Conservation (phyloP, 257 asterid genomes). For the Solanum corneliomulleri region DNA sequence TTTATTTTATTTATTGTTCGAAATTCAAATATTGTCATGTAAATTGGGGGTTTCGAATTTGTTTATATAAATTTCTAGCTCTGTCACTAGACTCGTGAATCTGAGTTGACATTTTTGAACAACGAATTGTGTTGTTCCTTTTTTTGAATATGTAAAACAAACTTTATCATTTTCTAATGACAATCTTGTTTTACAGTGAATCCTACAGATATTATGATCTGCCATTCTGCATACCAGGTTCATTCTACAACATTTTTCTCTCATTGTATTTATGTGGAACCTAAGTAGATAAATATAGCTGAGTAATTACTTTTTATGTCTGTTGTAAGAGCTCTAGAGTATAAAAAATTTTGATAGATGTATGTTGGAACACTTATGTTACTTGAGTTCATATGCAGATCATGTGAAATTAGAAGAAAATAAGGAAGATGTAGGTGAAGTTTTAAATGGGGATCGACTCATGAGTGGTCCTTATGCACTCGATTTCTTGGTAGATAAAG, state of each 20-base stretch:
- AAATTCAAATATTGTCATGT: neutral
- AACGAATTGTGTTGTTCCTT: neutral
- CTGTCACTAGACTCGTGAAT: neutral
- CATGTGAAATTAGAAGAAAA: slow-evolving; percentile 44
- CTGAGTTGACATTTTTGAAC: neutral
- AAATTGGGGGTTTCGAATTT: neutral
- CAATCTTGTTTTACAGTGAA: slow-evolving; percentile 29
- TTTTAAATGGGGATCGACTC: slow-evolving; percentile 57
- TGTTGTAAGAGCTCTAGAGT: neutral
- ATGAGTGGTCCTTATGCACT: slow-evolving; percentile 67
- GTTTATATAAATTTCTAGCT: neutral
- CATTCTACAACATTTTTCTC: neutral
- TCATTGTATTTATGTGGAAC: neutral
- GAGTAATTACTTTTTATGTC: no score
- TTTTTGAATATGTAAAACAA: neutral
- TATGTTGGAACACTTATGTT: no score
- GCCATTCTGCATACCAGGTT: slow-evolving; percentile 72
- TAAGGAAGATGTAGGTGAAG: slow-evolving; percentile 67
- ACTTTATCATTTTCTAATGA: neutral
- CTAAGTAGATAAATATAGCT: no score
- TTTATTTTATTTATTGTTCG: neutral
- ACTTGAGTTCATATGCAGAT: slow-evolving; percentile 19
- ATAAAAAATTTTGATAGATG: no score
- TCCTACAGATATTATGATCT: slow-evolving; percentile 67
- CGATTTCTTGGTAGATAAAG: slow-evolving; percentile 54